Percentiles rank a stretch among this genome's conserved stretches.
phyloP scores from a whole-genome alignment of 495 filamentous ascomycete genomes.

The Trypethelium eluteriae region DNA sequence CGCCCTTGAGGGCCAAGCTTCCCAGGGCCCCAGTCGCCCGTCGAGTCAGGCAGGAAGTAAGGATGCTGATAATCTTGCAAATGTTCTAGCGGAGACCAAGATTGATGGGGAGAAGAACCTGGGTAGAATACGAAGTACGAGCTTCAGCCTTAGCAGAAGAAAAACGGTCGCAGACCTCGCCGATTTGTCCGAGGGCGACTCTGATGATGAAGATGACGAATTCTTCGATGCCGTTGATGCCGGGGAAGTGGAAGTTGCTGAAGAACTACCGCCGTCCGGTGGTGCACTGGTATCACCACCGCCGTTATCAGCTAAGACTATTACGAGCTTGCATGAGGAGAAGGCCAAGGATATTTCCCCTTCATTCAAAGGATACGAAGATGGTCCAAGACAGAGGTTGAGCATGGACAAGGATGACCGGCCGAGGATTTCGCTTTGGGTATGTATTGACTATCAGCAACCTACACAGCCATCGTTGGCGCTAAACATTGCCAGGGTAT shows the following conservation, averaged over 20 bases:
- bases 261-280: slow-evolving; percentile 42
- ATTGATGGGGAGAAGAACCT: not conserved
- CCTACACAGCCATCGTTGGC: not conserved
- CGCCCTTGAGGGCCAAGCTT: slow-evolving; percentile 56
- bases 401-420: slow-evolving; percentile 89
- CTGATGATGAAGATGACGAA: slow-evolving; percentile 80
- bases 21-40: slow-evolving; percentile 27
- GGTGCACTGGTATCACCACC: slow-evolving; percentile 36
- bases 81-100: not conserved
- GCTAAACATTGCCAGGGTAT: slow-evolving; percentile 60
- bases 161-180: slow-evolving; percentile 55
- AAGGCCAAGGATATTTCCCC: slow-evolving; percentile 54
- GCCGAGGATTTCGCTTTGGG: slow-evolving; percentile 93
- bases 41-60: slow-evolving; percentile 25
- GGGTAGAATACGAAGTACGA: not conserved
- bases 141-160: slow-evolving; percentile 33
- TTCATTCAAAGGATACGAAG: slow-evolving; percentile 86
- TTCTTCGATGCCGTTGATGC: slow-evolving; percentile 97
- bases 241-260: slow-evolving; percentile 74
- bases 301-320: slow-evolving; percentile 27
- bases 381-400: slow-evolving; percentile 64
- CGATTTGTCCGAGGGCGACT: slow-evolving; percentile 38
- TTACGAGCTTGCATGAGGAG: slow-evolving; percentile 42
- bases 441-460: slow-evolving; percentile 40
- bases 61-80: slow-evolving; percentile 22